Evolutionary conservation across 192 early-diverging fungal genomes (phyloP), one percentile per base, ranked within the genome.

Genomic region (Martensiomyces pterosporus): DNA sequence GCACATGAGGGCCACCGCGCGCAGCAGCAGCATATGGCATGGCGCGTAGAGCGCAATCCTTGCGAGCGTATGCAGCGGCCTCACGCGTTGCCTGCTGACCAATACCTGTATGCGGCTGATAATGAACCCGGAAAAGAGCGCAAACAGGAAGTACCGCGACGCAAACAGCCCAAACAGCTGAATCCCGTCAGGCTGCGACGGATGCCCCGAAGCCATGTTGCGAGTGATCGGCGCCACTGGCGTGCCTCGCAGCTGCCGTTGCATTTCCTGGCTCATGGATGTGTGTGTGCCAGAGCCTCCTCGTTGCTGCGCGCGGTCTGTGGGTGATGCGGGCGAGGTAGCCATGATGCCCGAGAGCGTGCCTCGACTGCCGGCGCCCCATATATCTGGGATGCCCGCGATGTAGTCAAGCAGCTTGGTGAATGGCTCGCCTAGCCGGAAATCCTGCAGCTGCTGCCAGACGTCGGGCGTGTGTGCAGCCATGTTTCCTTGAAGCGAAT

Each of bases 21-120:
- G 57, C 27, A 46, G 16, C 43, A 74, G 21, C 44, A 74, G 39
- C 9, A 54, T 4, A 9, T 49, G 46, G 26, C 34, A 54, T 4
- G 70, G 70, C 19, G 44, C 14, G n/a, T 67, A 63, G 21, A 74
- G 36, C 13, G 58, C 64, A 14, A 67, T 35, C 9, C 70, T 57
- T 16, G 48, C 59, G 33, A 27, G 35, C 16, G 27, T 18, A 0
- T 51, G 57, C 25, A 74, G 41, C 13, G 70, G 51, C 37, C 70
- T 57, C 42, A 74, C 55, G 3, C 59, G 63, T 51, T 55, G 70
- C 25, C 70, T 48, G 19, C 60, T 58, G 21, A 74, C 70, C 26
- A 74, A 59, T 36, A 67, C 59, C 38, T 74, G 70, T 18, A 74
- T 59, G 25, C 70, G 54, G 48, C 64, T 74, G 34, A 74, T 62